Evolutionary conservation across 768 basidiomycete genomes (phyloP), one percentile per base, ranked within the genome.

Genomic region (Panaeolus papilionaceus): DNA sequence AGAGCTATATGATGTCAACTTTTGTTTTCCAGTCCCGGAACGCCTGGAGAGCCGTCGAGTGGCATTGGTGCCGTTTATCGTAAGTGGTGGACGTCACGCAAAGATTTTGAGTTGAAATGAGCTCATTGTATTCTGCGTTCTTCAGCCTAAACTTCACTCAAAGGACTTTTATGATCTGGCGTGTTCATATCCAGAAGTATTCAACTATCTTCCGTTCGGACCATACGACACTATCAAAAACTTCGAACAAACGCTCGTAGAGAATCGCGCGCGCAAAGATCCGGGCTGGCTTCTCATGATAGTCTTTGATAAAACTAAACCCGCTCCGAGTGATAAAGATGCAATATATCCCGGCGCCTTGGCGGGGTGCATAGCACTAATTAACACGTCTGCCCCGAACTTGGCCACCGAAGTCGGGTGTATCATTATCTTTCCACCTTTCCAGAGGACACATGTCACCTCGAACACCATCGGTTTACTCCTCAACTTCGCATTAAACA

Each of bases 361-460:
- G 14, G 89, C 89, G 3, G 90, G 88, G 0, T 77, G 81, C 7
- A 82, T 90, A 9, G 87, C 84, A 0, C 79, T 86, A 67, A 73
- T 88, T 62, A 83, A 86, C 69, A 78, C 84, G 4, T 81, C 79
- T 10, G 68, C 81, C 2, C 64, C 61, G 5, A 73, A 87, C 67
- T 79, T 87, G 12, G 75, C 72, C 23, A 81, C 83, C 7, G 90
- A 92, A 71, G 82, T 91, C 39, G 88, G 86, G 9, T 81, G 79
- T 69, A 77, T 89, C 40, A 77, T 88, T 58, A 83, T 87, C 45
- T 75, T 88, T 1, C 87, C 89, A 0, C 74, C 73, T 1, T 92
- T 89, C 73, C 89, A 90, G 67, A 80, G 87, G 16, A 91, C 88
- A 0, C 88, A 91, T 69, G 84, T 92, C 38, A 83, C 88, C 2